phyloP scores from a whole-genome alignment of 1,139 yeast genomes.

The Magnusiomyces paraingens region DNA sequence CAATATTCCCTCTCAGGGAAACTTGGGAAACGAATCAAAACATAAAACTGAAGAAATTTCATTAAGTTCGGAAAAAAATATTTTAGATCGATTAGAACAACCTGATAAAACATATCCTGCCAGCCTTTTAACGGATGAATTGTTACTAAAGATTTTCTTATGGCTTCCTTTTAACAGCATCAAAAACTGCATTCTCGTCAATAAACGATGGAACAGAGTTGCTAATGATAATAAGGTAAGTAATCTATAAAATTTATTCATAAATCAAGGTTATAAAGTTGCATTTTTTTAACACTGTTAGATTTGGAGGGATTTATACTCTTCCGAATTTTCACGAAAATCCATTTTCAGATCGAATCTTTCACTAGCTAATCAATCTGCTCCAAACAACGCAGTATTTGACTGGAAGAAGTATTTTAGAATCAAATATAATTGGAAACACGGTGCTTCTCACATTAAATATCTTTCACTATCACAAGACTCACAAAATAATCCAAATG shows the following conservation, averaged over 20 bases:
- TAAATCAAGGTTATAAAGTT: background rate
- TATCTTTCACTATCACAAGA: conserved; percentile 1
- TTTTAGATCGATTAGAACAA: background rate
- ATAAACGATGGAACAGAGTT: conserved; percentile 13
- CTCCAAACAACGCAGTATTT: conserved; percentile 7
- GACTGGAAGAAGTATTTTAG: conserved; percentile 15
- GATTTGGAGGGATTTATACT: conserved; percentile 15
- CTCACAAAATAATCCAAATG: no score
- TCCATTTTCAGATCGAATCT: background rate
- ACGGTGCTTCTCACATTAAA: conserved; percentile 10
- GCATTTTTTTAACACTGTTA: background rate
- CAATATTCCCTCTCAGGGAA: background rate
- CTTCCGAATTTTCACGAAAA: conserved; percentile 8
- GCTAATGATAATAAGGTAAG: conserved; percentile 13
- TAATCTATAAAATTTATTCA: background rate
- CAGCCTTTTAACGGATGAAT: conserved; percentile 12
- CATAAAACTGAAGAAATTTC: background rate
- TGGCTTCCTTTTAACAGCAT: conserved; percentile 8
- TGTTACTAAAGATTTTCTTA: conserved; percentile 10
- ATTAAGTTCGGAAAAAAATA: background rate
- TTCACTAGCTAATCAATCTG: background rate
- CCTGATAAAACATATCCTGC: background rate
- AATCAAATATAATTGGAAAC: conserved; percentile 15
- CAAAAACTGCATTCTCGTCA: conserved; percentile 6
- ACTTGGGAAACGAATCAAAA: no score